Base-by-base conservation (phyloP, 2,329 filamentous ascomycete genomes). In the Hypoxylon sp. region DNA sequence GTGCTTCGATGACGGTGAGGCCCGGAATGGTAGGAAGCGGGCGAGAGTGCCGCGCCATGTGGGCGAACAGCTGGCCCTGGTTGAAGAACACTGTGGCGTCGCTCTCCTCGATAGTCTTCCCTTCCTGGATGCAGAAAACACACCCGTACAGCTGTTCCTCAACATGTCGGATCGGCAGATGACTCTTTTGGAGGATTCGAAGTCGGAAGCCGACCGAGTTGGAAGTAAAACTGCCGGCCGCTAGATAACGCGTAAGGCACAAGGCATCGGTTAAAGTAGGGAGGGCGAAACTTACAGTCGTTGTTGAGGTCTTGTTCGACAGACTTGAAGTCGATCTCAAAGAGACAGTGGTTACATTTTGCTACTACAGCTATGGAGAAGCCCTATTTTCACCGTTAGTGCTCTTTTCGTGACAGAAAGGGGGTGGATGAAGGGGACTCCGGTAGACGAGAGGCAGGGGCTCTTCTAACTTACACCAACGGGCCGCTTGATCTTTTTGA, bases 51-150 rank as follows among this genome's bases (percentile, higher is more conserved):
- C 81, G 78, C 3, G 81, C 74, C 49, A 85, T 70, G 64, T 86
- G 83, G 15, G 74, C 70, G 55, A 85, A 84, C 3, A 85, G 74
- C 42, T 82, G 76, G 55, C 77, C 78, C 43, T 82, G 79, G 41
- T 70, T 79, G 67, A 83, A 81, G 69, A 85, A 85, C 7, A 85
- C 80, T 0, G 83, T 85, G 2, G 83, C 78, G 43, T 86, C 83
- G 62, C 80, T 81, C 52, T 81, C 77, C 45, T 84, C 80, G 2
- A 78, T 69, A 0, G 82, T 84, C n/a, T 68, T 74, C 0, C 81
- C 81, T 15, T 73, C 59, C 4, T 80, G 75, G 3, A 83, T 72
- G 66, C 83, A 86, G 65, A 86, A 84, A 1, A 83, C 61, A 59
- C 83, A 86, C 2, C 74, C 82, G 64, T 83, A 86, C 40, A 83